phyloP scores from a whole-genome alignment of 495 filamentous ascomycete genomes.

The Xylaria scruposa region DNA sequence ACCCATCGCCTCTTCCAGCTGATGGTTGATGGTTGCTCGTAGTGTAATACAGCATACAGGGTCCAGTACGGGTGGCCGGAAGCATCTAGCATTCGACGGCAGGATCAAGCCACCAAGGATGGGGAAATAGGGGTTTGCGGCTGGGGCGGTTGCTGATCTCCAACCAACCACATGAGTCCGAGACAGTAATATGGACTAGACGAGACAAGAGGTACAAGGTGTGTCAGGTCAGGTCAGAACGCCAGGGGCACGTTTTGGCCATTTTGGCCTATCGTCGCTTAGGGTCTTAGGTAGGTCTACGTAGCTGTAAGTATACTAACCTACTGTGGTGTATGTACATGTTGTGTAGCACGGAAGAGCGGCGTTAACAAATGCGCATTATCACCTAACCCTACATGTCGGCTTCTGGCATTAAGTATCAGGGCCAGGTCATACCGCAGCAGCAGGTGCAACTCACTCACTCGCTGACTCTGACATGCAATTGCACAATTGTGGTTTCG shows the following conservation, averaged over 20 bases:
- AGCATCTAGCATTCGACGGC: slow-evolving; percentile 5
- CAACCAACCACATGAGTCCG: slow-evolving; percentile 16
- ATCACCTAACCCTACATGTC: not conserved
- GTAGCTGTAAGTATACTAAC: not conserved
- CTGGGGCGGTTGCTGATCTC: slow-evolving; percentile 17
- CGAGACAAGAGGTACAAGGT: slow-evolving; percentile 3
- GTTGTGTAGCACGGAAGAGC: slow-evolving; percentile 1
- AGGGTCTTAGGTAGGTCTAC: not conserved
- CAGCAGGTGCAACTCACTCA: not conserved
- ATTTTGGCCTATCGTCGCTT: not conserved
- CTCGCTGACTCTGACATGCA: not conserved
- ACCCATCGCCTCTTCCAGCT: not conserved
- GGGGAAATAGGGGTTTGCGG: slow-evolving; percentile 14
- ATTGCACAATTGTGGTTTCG: slow-evolving; percentile 12
- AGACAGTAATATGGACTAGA: slow-evolving; percentile 5
- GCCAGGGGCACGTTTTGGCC: not conserved
- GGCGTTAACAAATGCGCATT: not conserved
- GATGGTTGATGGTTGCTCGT: not conserved
- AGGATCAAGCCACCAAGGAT: slow-evolving; percentile 16
- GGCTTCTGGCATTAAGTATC: not conserved
- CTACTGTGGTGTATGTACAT: not conserved
- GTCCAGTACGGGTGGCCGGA: slow-evolving; percentile 11
- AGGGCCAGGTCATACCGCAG: slow-evolving; percentile 5
- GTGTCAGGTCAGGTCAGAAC: slow-evolving; percentile 17
- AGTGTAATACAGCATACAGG: slow-evolving; percentile 5